Conservation (phyloP, 1,284 basidiomycete genomes). For the Prillingera fragicola region DNA sequence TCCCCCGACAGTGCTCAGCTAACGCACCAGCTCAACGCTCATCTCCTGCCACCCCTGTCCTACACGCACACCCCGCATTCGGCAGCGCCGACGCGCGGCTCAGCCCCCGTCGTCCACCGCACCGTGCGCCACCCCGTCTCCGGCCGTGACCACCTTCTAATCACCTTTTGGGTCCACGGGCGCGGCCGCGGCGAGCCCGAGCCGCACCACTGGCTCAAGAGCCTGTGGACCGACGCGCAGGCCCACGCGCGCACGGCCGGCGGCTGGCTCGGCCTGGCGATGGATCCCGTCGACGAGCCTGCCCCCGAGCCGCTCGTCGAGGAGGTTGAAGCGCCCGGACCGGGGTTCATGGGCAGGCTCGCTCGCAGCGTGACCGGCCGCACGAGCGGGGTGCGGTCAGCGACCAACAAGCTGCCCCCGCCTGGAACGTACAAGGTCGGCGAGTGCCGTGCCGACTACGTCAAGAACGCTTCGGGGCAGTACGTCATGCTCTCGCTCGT, state of each 20-base stretch:
- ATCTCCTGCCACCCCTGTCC: conserved; percentile 45
- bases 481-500: conserved; percentile 42
- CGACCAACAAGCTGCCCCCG: conserved; percentile 35
- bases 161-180: conserved; percentile 48
- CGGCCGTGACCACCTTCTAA: conserved; percentile 43
- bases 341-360: conserved; percentile 10
- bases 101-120: conserved; percentile 37
- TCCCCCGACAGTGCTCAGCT: conserved; percentile 9
- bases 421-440: conserved; percentile 47
- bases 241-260: conserved; percentile 2
- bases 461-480: conserved; percentile 43
- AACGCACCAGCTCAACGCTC: conserved; percentile 32
- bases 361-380: conserved; percentile 4
- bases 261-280: conserved; percentile 7
- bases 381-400: too few species aligned
- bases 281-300: conserved; percentile 8
- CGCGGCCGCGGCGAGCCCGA: conserved; percentile 42
- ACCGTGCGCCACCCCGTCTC: conserved; percentile 37
- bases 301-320: background rate
- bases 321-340: conserved; percentile 2
- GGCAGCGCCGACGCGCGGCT: conserved; percentile 39
- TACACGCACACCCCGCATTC: conserved; percentile 46
- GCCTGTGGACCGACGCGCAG: conserved; percentile 5
- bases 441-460: conserved; percentile 46
- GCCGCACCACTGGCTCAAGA: conserved; percentile 17